Conservation (phyloP, 805 yeast genomes). For the Ogataea paraovalis region DNA sequence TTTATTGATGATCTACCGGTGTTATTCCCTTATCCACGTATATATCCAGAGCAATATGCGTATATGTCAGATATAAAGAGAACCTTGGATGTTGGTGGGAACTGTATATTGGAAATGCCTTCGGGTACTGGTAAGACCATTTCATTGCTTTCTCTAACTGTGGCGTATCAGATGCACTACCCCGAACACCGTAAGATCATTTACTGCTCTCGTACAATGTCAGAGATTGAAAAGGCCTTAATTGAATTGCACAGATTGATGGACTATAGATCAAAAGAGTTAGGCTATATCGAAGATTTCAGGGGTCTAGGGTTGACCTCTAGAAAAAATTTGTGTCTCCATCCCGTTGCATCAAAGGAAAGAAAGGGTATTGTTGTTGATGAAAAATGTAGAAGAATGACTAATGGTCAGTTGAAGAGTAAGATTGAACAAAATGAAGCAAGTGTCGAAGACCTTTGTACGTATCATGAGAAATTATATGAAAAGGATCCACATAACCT, state of each 20-base stretch:
- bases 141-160: conserved; percentile 82
- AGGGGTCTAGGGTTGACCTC: conserved; percentile 91
- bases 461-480: conserved; percentile 85
- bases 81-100: conserved; percentile 94
- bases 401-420: conserved; percentile 81
- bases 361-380: conserved; percentile 90
- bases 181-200: conserved; percentile 93
- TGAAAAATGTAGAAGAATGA: conserved; percentile 92
- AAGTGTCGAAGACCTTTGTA: conserved; percentile 62
- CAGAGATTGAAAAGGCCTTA: conserved; percentile 95
- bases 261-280: conserved; percentile 78
- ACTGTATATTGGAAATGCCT: conserved; percentile 97
- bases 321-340: conserved; percentile 90
- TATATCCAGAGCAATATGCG: conserved; percentile 97
- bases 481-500: conserved; percentile 83
- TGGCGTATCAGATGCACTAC: conserved; percentile 90
- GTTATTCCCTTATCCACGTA: conserved; percentile 91
- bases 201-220: conserved; percentile 99
- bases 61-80: conserved; percentile 95
- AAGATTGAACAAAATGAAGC: conserved; percentile 57
- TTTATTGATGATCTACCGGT: conserved; percentile 94
- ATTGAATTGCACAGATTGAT: conserved; percentile 85
- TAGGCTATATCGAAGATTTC: conserved; percentile 86
- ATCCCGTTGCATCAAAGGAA: conserved; percentile 83
- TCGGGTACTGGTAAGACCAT: conserved; percentile 99